Percentiles rank a stretch among this genome's conserved stretches.
Conservation (phyloP, 768 basidiomycete genomes). For the Boletus tylopilopsis region DNA sequence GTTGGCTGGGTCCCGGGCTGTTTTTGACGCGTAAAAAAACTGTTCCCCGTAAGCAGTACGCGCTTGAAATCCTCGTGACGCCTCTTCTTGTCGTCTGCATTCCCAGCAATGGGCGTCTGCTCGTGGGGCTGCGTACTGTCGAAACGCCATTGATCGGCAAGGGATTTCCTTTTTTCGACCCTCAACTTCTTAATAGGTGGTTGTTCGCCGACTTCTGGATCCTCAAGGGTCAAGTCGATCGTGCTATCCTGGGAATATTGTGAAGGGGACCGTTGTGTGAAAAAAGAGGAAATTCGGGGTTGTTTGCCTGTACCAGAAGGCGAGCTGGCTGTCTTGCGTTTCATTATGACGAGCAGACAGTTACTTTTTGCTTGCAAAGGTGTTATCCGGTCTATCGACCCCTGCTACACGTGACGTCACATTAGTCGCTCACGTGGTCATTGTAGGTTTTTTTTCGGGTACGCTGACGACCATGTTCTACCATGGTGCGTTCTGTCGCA, state of each 20-base stretch:
- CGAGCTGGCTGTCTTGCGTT: slow-evolving; percentile 7
- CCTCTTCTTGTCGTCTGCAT: slow-evolving; percentile 47
- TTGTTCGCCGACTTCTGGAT: slow-evolving; percentile 25
- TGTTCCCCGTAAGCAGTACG: slow-evolving; percentile 48
- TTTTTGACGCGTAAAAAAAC: slow-evolving; percentile 28
- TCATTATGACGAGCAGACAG: no score
- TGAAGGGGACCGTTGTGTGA: slow-evolving; percentile 22
- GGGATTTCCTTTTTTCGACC: slow-evolving; percentile 15
- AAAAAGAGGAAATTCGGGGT: slow-evolving; percentile 41
- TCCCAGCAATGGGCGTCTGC: background rate
- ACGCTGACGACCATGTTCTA: slow-evolving; percentile 3
- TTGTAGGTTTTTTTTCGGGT: slow-evolving; percentile 3
- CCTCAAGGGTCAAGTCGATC: slow-evolving; percentile 55
- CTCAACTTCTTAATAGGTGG: slow-evolving; percentile 30
- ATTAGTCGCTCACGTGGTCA: slow-evolving; percentile 22
- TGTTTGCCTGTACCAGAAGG: slow-evolving; percentile 24
- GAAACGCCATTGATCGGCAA: slow-evolving; percentile 45
- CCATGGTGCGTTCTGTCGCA: slow-evolving; percentile 3
- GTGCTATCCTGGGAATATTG: slow-evolving; percentile 26
- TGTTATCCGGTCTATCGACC: no score
- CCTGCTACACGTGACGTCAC: slow-evolving; percentile 22
- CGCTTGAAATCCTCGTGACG: slow-evolving; percentile 47
- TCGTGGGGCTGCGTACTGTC: slow-evolving; percentile 21
- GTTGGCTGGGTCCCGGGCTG: slow-evolving; percentile 15
- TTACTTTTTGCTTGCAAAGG: no score